phyloP scores from a whole-genome alignment of 208 protist genomes.

The Acanthamoeba castellanii region DNA sequence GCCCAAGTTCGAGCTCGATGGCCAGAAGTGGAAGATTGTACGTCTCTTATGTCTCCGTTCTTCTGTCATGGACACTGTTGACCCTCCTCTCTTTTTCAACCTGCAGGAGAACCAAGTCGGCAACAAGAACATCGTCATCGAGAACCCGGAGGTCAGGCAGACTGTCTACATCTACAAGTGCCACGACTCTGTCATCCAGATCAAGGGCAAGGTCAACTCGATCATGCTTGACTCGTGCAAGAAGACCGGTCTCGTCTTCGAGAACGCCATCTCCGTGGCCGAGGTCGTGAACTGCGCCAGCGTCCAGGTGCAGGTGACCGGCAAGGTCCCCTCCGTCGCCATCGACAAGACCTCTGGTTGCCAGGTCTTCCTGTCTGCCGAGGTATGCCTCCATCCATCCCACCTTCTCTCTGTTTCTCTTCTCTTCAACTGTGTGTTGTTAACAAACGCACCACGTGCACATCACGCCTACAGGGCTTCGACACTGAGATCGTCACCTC shows the following conservation, averaged over 20 bases:
- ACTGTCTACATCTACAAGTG: constrained; percentile 91
- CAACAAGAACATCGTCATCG: constrained; percentile 87
- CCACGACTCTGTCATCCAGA: constrained; percentile 83
- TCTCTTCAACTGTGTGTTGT: too few relatives aligned
- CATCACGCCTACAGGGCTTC: too few relatives aligned
- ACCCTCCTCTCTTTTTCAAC: background rate
- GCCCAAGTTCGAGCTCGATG: constrained; percentile 85
- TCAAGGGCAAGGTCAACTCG: constrained; percentile 90
- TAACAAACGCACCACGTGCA: too few relatives aligned
- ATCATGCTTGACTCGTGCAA: constrained; percentile 87
- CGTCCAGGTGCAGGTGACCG: constrained; percentile 85
- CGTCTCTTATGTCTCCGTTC: background rate
- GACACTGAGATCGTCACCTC: constrained; percentile 87
- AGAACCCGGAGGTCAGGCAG: constrained; percentile 82
- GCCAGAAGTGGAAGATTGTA: constrained; percentile 88
- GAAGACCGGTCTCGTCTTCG: constrained; percentile 88
- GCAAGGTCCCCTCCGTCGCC: constrained; percentile 81
- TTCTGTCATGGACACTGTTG: background rate
- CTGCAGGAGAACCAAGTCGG: constrained; percentile 84
- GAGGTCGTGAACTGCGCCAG: constrained; percentile 88
- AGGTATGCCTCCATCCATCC: too few relatives aligned
- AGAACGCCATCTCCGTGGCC: constrained; percentile 82
- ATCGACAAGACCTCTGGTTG: constrained; percentile 88
- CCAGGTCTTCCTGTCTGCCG: constrained; percentile 86
- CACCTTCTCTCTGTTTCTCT: too few relatives aligned